These are phyloP conservation scores for Miamiensis avidus DNA, from an alignment of 169 alveolate genomes.

Conservation along the genomic window DNA sequence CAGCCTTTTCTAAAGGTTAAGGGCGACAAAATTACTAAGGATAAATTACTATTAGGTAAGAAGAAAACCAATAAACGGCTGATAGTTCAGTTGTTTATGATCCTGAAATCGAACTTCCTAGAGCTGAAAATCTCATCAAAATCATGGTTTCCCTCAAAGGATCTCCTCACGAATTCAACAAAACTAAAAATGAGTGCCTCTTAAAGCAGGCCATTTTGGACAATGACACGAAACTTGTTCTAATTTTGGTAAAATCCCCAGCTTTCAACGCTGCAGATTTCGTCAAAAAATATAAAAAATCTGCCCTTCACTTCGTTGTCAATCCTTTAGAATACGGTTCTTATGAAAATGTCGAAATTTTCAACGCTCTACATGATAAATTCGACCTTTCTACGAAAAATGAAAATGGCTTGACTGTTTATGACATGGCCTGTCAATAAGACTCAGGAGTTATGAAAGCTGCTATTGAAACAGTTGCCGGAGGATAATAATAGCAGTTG, in stretches of 20 bases:
- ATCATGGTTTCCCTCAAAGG: too few relatives aligned
- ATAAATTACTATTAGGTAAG: too few relatives aligned
- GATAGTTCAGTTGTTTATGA: too few relatives aligned
- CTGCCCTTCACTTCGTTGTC: conserved; percentile 61
- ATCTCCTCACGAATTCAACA: background rate
- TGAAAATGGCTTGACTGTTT: background rate
- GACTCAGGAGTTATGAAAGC: conserved; percentile 44
- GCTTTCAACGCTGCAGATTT: background rate
- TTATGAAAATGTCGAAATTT: conserved; percentile 59
- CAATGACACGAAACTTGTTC: background rate
- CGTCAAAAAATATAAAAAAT: conserved; percentile 40
- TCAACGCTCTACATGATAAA: conserved; percentile 37
- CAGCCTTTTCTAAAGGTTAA: too few relatives aligned
- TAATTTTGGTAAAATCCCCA: background rate
- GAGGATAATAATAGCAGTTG: too few relatives aligned
- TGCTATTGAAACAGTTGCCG: conserved; percentile 8
- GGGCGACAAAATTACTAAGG: too few relatives aligned
- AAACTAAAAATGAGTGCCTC: background rate
- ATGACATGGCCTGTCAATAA: conserved; percentile 51
- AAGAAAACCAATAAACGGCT: too few relatives aligned
- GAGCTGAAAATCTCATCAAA: too few relatives aligned
- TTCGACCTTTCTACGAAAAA: conserved; percentile 40
- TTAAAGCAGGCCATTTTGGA: background rate
- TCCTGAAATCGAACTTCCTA: too few relatives aligned
- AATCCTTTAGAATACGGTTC: conserved; percentile 67